Evolutionary conservation across 192 early-diverging fungal species (phyloP), one percentile per base, ranked within the genome.

Genomic region (Spizellomyces punctatus): DNA sequence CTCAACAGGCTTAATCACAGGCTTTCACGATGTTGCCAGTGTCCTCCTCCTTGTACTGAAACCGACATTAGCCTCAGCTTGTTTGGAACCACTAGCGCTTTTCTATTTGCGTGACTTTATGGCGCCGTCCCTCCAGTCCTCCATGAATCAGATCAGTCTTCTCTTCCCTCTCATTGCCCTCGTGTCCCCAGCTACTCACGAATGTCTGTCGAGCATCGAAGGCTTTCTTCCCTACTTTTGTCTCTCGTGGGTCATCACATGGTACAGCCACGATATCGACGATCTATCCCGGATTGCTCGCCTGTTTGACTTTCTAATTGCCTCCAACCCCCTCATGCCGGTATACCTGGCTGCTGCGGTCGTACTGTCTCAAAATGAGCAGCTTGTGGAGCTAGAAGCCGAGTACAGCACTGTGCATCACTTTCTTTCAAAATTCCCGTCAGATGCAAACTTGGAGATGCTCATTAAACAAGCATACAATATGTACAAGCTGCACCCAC

Each of bases 191-290:
- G 22, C 10, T 6, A 16, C 79, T 27, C 59, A 66, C 17, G 36
- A 21, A 0, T 58, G 62, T 48, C 63, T 79, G 16, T n/a, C 41
- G 16, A n/a, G 19, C 19, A 14, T 74, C 58, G 71, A 72, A 42
- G 79, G 82, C 42, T 78, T 91, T 19, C 82, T 85, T 58, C 88
- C 89, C 27, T 88, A 84, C 59, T 92, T 90, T 73, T 87, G 84
- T 42, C 77, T 92, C 52, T 88, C 86, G 64, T 91, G 89, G 89
- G 77, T 90, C 63, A 67, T 91, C 54, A 91, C 91, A n/a, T 92
- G 91, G 91, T 89, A 85, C 66, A 85, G 83, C 27, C 91, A 92
- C 66, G 84, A 91, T 63, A 19, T 92, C n/a, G 73, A 76, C 36
- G 75, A 79, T 46, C 10, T 44, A 42, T 79, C 83, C 46, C 75